These are phyloP conservation scores for Leccinum subrobustum DNA, from an alignment of 1,284 basidiomycete species.

Conservation along the genomic window DNA sequence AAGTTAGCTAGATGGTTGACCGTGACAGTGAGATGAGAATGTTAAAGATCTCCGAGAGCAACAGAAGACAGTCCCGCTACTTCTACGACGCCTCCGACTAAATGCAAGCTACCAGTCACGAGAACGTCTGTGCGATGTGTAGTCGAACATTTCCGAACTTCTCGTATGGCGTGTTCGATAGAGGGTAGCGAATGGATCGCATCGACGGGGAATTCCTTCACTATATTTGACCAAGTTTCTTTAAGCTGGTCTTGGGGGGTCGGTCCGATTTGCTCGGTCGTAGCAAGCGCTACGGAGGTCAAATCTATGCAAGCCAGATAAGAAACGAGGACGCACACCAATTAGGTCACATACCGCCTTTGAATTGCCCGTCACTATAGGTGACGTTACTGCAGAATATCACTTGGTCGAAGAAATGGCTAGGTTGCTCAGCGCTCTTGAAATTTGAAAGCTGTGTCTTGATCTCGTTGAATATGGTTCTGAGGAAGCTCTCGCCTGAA, in stretches of 20 bases:
- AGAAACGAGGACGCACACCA: background rate
- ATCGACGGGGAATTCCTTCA: constrained; percentile 58
- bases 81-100: constrained; percentile 94
- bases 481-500: constrained; percentile 74
- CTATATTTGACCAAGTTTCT: constrained; percentile 67
- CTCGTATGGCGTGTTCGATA: constrained; percentile 82
- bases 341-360: constrained; percentile 68
- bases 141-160: constrained; percentile 47
- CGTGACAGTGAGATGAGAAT: constrained; percentile 3
- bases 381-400: constrained; percentile 98
- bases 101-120: constrained; percentile 90
- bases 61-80: constrained; percentile 74
- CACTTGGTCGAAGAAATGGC: constrained; percentile 75
- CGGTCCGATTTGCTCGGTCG: constrained; percentile 63
- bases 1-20: constrained; percentile 11
- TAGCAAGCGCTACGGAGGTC: constrained; percentile 64
- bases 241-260: constrained; percentile 78
- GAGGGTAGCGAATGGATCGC: constrained; percentile 81
- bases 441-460: constrained; percentile 46
- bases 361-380: constrained; percentile 85
- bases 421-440: constrained; percentile 36
- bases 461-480: constrained; percentile 52
- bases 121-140: constrained; percentile 58
- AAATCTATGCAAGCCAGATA: constrained; percentile 53
- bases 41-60: constrained; percentile 43